Base-by-base conservation (phyloP, 805 yeast species). In the Komagataella mondaviorum region DNA sequence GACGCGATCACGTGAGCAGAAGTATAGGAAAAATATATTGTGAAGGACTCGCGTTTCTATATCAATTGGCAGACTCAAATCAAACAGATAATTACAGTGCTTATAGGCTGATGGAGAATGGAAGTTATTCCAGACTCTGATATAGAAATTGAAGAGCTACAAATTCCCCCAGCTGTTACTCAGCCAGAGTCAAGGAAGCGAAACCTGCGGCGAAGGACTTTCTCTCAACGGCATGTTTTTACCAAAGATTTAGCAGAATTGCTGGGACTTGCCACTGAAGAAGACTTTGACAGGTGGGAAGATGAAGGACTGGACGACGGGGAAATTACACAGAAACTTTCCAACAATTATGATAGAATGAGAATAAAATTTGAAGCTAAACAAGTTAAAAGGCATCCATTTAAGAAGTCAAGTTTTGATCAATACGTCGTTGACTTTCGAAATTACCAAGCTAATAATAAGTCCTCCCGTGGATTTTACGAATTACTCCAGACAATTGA, bases 211-310 rank as follows among this genome's bases (percentile, higher is more conserved):
- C 18, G 47, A 12, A 48, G 53, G 23, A 49, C 53, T 2, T 68
- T 66, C 48, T 51, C 58, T 22, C 68, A 66, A 49, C 54, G 67
- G 7, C 70, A 68, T 53, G 64, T 64, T 7, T 67, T 61, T 51
- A 65, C 69, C 0, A 63, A 63, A 1, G 65, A 65, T 53, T 57
- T 68, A 1, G 65, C 70, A 0, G 65, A 60, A 22, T 65, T 62
- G 49, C 53, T 68, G 20, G 57, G 56, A 20, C 52, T 68, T 7
- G 59, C 67, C 3, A 44, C 63, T 1, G 56, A 56, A 39, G 23
- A 54, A 1, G 58, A 63, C 7, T 52, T 68, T 22, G 64, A 66
- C 36, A n/a, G 44, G 16, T 48, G 58, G 1, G 56, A 63, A 1
- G 54, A 52, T 16, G 48, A 23, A 1, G 64, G 62, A 0, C 43